Base-by-base conservation (phyloP, 176 grass and related monocot species). In the Carex scoparia region DNA sequence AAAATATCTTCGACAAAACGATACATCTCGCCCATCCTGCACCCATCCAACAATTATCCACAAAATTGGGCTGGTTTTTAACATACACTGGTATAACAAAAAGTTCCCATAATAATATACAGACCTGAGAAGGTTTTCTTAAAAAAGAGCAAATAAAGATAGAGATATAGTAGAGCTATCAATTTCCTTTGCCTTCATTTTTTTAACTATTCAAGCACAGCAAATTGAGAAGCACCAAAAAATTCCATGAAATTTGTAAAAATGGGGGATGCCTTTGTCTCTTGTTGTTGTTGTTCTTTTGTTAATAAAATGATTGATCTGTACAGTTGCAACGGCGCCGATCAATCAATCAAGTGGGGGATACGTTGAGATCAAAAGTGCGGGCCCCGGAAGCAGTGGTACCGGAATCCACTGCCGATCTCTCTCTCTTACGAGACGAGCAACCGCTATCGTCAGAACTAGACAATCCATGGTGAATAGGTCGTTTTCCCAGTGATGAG, bases 281-380 rank as follows among this genome's bases (percentile, higher is more conserved):
- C 64, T 53, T n/a, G 79, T 82, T 82, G 23, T 82, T 65, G 19
- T 82, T 65, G 74, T 79, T 57, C 51, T 79, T 72, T 79, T 79
- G 74, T 79, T 79, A 79, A 58, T 79, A 79, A 79, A 30, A 58
- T 31, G 74, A 32, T 58, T 33, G 74, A 57, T 79, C 81, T 83
- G 44, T 83, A 83, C 81, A 83, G 49, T 69, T 83, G 81, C 81
- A 69, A 67, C 12, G 7, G 57, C 1, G 60, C 81, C 44, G 32
- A 69, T 69, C 81, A 42, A 81, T 69, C 81, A 42, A 81, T 81
- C 81, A 83, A 69, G 81, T 67, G 18, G 61, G 81, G 65, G 95
- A 92, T 84, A 95, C 86, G 65, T 98, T 98, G 18, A 98, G 91
- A 88, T 98, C 93, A 74, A 98, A 98, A 89, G 91, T 89, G 40